Percentiles rank a stretch among this genome's conserved stretches.
Evolutionary conservation across 371 early-diverging fungal genomes (phyloP).

Genomic region (Mucor racemosus): DNA sequence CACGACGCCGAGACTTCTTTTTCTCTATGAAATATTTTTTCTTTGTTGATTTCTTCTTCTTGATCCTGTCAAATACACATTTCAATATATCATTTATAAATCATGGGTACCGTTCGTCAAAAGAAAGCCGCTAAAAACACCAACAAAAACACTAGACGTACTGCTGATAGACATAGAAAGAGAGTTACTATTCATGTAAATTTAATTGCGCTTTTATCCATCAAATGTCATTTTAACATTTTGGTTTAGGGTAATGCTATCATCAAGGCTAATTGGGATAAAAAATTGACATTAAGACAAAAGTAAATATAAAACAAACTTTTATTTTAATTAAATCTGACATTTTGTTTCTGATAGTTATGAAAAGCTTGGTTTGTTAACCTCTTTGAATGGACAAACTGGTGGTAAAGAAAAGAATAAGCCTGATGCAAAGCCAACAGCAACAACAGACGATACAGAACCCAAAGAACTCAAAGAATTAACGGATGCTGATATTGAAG

Average conservation of each 20-base stretch:
- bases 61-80: background rate
- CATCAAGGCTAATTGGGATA: slow-evolving; percentile 77
- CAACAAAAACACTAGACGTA: slow-evolving; percentile 54
- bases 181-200: slow-evolving; percentile 57
- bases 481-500: slow-evolving; percentile 57
- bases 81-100: background rate
- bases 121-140: slow-evolving; percentile 37
- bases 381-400: slow-evolving; percentile 75
- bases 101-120: slow-evolving; percentile 51
- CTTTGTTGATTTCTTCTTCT: background rate
- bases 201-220: background rate
- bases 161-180: slow-evolving; percentile 59
- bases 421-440: slow-evolving; percentile 28
- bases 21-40: slow-evolving; percentile 5
- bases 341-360: slow-evolving; percentile 45
- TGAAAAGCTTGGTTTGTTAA: slow-evolving; percentile 73
- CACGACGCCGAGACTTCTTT: slow-evolving; percentile 2
- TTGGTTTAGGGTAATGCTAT: slow-evolving; percentile 55
- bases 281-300: slow-evolving; percentile 73
- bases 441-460: slow-evolving; percentile 32
- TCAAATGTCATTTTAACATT: background rate
- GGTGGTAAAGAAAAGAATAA: slow-evolving; percentile 66
- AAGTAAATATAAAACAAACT: slow-evolving; percentile 57
- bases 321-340: background rate
- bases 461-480: slow-evolving; percentile 52